phyloP scores from a whole-genome alignment of 176 grass and related monocot genomes.

The Elymus sibiricus region DNA sequence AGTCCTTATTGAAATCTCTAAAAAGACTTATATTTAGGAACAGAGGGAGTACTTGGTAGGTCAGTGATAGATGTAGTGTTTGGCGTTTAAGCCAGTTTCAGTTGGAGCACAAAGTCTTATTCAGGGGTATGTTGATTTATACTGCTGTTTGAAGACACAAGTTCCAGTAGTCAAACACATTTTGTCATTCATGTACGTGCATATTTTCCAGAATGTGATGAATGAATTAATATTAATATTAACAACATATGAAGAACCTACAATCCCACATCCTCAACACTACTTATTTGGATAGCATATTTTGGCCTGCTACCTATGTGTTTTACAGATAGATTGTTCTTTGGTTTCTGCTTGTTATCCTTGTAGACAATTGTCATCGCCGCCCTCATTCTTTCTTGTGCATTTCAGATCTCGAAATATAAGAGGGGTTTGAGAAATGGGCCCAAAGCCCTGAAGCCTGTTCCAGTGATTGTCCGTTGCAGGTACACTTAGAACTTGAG shows the following conservation, averaged over 20 bases:
- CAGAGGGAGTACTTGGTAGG: no score
- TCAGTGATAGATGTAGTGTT: background rate
- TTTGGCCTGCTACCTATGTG: background rate
- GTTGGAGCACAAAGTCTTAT: background rate
- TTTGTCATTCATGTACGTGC: background rate
- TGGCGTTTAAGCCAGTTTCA: slow-evolving; percentile 1
- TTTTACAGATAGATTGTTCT: background rate
- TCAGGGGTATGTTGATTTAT: background rate
- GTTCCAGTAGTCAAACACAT: background rate
- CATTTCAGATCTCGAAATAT: slow-evolving; percentile 68
- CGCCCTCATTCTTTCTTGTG: background rate
- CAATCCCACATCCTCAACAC: background rate
- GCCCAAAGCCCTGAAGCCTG: slow-evolving; percentile 83
- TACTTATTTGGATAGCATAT: background rate
- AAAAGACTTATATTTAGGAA: no score
- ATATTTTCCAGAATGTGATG: background rate
- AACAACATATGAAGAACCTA: background rate
- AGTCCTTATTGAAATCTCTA: no score
- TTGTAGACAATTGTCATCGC: background rate
- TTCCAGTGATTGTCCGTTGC: slow-evolving; percentile 94
- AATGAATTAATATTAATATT: background rate
- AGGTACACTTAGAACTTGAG: slow-evolving; percentile 43
- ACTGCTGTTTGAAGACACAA: background rate
- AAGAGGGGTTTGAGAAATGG: slow-evolving; percentile 92
- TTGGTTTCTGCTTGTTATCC: background rate